phyloP scores from a whole-genome alignment of 1,139 yeast species.

The Blastobotrys malaysiensis region DNA sequence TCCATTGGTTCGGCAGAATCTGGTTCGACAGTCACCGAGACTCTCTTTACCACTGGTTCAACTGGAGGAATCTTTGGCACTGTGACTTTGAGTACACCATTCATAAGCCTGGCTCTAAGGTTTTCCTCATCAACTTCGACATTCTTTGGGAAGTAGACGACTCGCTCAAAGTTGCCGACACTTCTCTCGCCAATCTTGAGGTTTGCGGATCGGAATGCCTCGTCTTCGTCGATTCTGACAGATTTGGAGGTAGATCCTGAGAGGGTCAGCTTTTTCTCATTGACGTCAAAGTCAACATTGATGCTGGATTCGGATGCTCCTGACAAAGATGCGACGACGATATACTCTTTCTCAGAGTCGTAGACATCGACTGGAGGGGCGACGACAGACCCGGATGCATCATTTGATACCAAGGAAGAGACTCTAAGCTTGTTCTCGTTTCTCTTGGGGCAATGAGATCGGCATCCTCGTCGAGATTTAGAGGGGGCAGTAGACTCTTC shows the following conservation, averaged over 20 bases:
- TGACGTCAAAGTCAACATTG: conserved; percentile 50
- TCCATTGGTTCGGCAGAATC: neutral
- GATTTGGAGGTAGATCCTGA: conserved; percentile 3
- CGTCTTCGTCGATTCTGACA: neutral
- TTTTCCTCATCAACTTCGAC: conserved; percentile 47
- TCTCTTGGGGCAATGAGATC: neutral
- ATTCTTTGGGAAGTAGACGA: conserved; percentile 46
- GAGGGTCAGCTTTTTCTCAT: conserved; percentile 29
- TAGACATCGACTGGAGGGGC: conserved; percentile 52
- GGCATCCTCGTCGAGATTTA: neutral
- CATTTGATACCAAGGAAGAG: neutral
- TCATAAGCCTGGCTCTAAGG: conserved; percentile 46
- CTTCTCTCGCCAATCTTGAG: conserved; percentile 25
- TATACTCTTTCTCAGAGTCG: conserved; percentile 41
- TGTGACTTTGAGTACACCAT: conserved; percentile 48
- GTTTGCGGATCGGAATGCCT: neutral
- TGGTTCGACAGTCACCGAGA: conserved; percentile 13
- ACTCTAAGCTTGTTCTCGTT: neutral
- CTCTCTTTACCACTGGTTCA: conserved; percentile 16
- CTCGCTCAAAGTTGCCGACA: conserved; percentile 45
- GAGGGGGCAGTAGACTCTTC: neutral
- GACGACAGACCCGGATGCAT: conserved; percentile 23
- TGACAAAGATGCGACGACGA: conserved; percentile 47
- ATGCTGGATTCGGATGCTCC: conserved; percentile 49
- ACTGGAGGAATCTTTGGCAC: conserved; percentile 40